Conservation (phyloP, 495 filamentous ascomycete species). For the Bacidia gigantensis region DNA sequence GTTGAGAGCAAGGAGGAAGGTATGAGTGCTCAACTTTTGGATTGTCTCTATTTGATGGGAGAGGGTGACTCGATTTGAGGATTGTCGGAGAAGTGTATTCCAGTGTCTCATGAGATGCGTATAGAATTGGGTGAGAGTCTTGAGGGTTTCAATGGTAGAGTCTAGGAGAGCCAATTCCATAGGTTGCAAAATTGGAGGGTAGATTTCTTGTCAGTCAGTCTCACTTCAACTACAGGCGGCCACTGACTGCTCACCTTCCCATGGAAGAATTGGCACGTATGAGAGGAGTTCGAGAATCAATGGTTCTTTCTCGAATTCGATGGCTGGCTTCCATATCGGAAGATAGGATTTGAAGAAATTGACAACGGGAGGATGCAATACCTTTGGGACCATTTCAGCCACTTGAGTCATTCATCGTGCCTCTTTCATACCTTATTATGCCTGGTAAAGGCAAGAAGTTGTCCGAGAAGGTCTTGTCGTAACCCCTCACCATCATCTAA, state of each 20-base stretch:
- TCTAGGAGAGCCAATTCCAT: slow-evolving; percentile 47
- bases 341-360: slow-evolving; percentile 51
- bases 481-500: slow-evolving; percentile 36
- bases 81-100: slow-evolving; percentile 33
- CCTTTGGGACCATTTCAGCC: slow-evolving; percentile 29
- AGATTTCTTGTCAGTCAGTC: slow-evolving; percentile 31
- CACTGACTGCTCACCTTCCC: slow-evolving; percentile 31
- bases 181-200: slow-evolving; percentile 34
- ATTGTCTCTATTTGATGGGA: slow-evolving; percentile 22
- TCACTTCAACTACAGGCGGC: no score
- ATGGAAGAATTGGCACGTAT: slow-evolving; percentile 46
- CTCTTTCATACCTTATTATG: slow-evolving; percentile 45
- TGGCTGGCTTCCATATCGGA: slow-evolving; percentile 50
- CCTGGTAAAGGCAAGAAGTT: slow-evolving; percentile 43
- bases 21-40: slow-evolving; percentile 38
- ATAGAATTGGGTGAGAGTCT: slow-evolving; percentile 54
- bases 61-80: slow-evolving; percentile 9
- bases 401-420: slow-evolving; percentile 1
- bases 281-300: slow-evolving; percentile 51
- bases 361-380: slow-evolving; percentile 44
- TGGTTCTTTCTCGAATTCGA: slow-evolving; percentile 32
- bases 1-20: slow-evolving; percentile 48
- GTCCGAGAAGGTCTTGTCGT: slow-evolving; percentile 38
- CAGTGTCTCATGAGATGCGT: slow-evolving; percentile 56
- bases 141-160: slow-evolving; percentile 33